These are phyloP conservation scores for Annona squamosa DNA, from an alignment of 164 flowering plant species.

Conservation along the genomic window DNA sequence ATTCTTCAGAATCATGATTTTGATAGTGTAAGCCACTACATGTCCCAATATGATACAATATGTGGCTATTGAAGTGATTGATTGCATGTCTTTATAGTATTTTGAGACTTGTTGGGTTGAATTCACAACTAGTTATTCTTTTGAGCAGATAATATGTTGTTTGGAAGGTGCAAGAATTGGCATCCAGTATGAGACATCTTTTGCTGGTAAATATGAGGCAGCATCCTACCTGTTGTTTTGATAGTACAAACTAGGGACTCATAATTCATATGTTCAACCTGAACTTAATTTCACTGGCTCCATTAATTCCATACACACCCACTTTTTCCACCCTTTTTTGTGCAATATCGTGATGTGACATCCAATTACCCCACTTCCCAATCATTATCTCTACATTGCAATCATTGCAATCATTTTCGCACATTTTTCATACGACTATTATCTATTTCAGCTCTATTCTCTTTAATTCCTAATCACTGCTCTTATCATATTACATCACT, in stretches of 20 bases:
- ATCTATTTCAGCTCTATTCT: too few species aligned
- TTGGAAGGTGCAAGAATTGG: constrained; percentile 95
- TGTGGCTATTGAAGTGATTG: neutral
- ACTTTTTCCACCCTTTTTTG: too few species aligned
- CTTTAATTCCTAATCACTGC: too few species aligned
- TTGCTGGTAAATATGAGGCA: constrained; percentile 58
- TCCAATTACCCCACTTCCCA: too few species aligned
- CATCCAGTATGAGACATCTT: constrained; percentile 84
- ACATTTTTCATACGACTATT: too few species aligned
- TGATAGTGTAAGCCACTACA: neutral
- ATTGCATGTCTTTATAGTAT: neutral
- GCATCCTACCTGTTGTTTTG: neutral
- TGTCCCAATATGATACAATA: neutral
- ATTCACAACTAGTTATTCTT: constrained; percentile 12
- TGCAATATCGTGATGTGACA: too few species aligned
- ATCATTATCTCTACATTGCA: too few species aligned
- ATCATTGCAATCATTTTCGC: too few species aligned
- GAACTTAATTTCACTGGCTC: neutral
- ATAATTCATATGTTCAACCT: neutral
- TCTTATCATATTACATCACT: too few species aligned
- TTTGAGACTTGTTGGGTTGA: neutral
- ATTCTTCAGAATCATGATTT: neutral
- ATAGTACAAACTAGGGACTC: neutral
- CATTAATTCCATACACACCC: too few species aligned
- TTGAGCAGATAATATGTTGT: constrained; percentile 79